A percentile compares a stretch with the other conserved stretches of the same genome.
phyloP scores from a whole-genome alignment of 306 rosid genomes.

The Medicago ruthenica region DNA sequence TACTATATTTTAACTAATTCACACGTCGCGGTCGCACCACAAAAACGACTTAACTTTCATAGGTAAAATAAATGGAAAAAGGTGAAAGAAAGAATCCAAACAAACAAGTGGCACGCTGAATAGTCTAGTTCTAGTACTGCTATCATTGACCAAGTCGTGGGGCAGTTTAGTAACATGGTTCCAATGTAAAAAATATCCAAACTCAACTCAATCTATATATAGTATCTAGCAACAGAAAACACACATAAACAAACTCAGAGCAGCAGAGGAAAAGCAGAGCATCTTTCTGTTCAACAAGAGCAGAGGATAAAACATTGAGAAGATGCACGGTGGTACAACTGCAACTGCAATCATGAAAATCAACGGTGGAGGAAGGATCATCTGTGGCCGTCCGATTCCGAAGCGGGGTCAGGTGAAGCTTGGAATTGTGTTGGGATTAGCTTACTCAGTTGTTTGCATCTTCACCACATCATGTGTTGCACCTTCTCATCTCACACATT shows the following conservation, averaged over 20 bases:
- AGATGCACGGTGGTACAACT: constrained; percentile 18
- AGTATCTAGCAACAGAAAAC: background rate
- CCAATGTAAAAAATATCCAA: background rate
- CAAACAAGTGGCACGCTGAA: background rate
- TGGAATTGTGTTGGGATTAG: constrained; percentile 62
- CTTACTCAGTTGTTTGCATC: constrained; percentile 58
- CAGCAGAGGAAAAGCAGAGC: background rate
- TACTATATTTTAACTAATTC: no score
- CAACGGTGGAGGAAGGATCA: constrained; percentile 42
- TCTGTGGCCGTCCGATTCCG: constrained; percentile 61
- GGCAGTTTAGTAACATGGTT: no score
- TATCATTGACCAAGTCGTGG: no score
- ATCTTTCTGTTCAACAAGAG: background rate
- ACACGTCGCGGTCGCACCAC: constrained; percentile 24
- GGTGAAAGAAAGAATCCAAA: background rate
- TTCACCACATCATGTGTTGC: constrained; percentile 36
- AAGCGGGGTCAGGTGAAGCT: constrained; percentile 69
- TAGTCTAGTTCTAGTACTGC: no score
- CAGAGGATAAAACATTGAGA: constrained; percentile 8
- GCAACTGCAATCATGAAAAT: constrained; percentile 31
- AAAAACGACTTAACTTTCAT: background rate
- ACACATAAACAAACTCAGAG: background rate
- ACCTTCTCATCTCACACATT: no score
- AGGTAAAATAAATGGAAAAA: no score
- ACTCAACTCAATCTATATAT: background rate